Evolutionary conservation across 495 filamentous ascomycete genomes (phyloP).

Genomic region (Cercophora scortea): DNA sequence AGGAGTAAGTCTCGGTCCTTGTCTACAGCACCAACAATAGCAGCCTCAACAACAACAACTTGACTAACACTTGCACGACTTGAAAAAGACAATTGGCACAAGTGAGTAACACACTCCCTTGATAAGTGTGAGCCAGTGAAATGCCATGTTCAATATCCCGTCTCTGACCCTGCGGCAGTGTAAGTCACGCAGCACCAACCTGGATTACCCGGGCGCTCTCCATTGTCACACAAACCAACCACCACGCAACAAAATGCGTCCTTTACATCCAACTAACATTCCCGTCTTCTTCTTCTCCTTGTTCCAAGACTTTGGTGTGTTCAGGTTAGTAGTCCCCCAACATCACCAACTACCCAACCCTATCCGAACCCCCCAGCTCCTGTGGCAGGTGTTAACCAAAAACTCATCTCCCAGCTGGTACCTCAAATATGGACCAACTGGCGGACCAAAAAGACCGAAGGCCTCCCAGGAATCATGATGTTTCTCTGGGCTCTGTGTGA

Average conservation of each 20-base stretch:
- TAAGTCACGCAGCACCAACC: neutral
- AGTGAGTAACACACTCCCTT: slow-evolving; percentile 11
- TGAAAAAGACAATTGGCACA: slow-evolving; percentile 34
- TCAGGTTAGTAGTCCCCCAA: slow-evolving; percentile 35
- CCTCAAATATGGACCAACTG: slow-evolving; percentile 65
- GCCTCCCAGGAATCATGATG: slow-evolving; percentile 66
- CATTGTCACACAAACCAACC: neutral
- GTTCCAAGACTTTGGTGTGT: slow-evolving; percentile 37
- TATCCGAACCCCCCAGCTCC: too few relatives aligned
- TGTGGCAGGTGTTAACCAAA: neutral
- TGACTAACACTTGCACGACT: neutral
- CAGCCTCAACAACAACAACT: neutral
- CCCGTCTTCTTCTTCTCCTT: too few relatives aligned
- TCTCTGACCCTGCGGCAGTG: neutral
- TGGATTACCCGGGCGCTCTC: neutral
- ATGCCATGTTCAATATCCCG: neutral
- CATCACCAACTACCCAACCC: too few relatives aligned
- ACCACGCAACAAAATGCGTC: too few relatives aligned
- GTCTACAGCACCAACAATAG: neutral
- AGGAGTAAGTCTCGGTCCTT: slow-evolving; percentile 27
- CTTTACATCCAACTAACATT: too few relatives aligned
- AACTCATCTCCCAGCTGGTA: slow-evolving; percentile 21
- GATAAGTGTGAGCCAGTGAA: too few relatives aligned
- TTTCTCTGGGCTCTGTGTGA: slow-evolving; percentile 64
- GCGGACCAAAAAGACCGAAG: slow-evolving; percentile 61